Evolutionary conservation across 441 rosid species (phyloP), one percentile per base, ranked within the genome.

Genomic region (Adansonia gregorii): DNA sequence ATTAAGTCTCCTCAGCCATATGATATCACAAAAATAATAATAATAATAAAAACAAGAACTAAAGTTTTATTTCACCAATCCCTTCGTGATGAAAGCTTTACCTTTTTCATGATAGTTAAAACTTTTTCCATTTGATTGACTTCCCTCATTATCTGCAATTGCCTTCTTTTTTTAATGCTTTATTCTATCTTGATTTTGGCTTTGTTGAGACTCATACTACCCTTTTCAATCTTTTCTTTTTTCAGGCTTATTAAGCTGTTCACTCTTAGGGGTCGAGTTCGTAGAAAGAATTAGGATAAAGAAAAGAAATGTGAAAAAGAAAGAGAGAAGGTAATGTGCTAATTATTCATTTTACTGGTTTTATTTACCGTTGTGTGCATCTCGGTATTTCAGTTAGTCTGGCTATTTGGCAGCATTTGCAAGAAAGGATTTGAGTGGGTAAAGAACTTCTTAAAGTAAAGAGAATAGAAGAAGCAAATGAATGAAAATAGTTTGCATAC

Each of bases 391-490:
- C 19, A 31, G 43, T 59, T 22, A 49, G n/a, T 48, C 20, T 65
- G 74, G 45, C 45, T 45, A 45, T 6, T 43, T 76, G 54, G 43
- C 61, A 45, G 70, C 41, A 80, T 46, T 76, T 70, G 75, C 78
- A 91, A 92, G 89, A 86, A 73, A 87, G 89, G 80, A 87, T 89
- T 75, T 81, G 70, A 76, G 89, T 85, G 45, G 86, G 92, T 10
- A 89, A 86, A 79, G 88, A 83, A 68, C 78, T 87, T 52, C 79
- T 79, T 79, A 85, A 88, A 61, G 80, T 86, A 66, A 84, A 75
- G 82, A 74, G 69, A 82, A 81, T 76, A 9, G 85, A 88, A 0
- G 92, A 83, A 81, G 93, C 88, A 56, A 88, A 85, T 77, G 84
- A 85, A 81, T 83, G 91, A 83, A 80, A 83, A 80, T 82, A 88